Conservation (phyloP, 2,329 filamentous ascomycete species). For the Fusarium sp. region DNA sequence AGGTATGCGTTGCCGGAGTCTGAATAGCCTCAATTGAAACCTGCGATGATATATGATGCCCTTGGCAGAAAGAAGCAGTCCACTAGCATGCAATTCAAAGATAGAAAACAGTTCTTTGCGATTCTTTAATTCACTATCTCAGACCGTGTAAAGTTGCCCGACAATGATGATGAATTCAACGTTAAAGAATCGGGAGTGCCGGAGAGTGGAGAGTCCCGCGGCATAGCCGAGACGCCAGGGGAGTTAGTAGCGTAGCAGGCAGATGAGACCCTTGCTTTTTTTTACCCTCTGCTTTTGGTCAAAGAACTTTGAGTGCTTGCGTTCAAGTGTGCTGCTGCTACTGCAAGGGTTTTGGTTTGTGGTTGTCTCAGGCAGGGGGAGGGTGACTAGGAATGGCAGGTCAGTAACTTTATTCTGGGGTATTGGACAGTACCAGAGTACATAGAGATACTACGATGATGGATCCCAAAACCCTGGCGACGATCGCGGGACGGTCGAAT, state of each 20-base stretch:
- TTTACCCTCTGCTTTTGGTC: not conserved
- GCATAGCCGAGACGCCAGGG: conserved; percentile 29
- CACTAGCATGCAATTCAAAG: not conserved
- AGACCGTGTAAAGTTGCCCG: not conserved
- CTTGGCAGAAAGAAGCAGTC: not conserved
- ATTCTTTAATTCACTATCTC: not conserved
- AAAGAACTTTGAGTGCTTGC: conserved; percentile 14
- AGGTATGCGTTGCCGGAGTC: not conserved
- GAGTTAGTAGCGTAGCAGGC: conserved; percentile 13
- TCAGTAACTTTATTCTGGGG: not conserved
- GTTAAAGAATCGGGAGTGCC: conserved; percentile 23
- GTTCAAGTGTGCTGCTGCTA: not conserved
- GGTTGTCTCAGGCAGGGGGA: conserved; percentile 1
- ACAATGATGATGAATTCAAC: not conserved
- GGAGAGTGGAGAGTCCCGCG: conserved; percentile 25
- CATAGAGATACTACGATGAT: not conserved
- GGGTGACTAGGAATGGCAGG: conserved; percentile 4
- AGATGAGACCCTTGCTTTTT: conserved; percentile 16
- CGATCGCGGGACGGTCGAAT: conserved; percentile 14
- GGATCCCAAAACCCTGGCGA: conserved; percentile 23
- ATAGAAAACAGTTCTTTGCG: not conserved
- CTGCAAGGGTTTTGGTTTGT: conserved; percentile 18
- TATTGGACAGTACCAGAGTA: not conserved
- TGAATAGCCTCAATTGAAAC: conserved; percentile 6
- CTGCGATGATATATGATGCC: not conserved